Conservation (phyloP, 768 basidiomycete genomes). For the Inosperma sp. region DNA sequence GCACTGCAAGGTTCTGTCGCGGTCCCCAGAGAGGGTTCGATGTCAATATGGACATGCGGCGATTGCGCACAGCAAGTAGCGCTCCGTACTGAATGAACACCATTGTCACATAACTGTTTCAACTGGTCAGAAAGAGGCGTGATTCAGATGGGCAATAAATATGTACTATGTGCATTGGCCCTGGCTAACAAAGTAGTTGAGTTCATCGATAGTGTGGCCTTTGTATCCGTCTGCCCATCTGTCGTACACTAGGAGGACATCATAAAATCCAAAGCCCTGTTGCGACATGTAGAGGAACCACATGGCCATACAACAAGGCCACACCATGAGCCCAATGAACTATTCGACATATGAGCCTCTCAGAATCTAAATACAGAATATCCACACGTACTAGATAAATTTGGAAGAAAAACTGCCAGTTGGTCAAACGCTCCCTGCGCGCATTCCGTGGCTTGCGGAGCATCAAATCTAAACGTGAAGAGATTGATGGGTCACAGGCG, state of each 20-base stretch:
- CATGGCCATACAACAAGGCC: background rate
- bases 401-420: constrained; percentile 46
- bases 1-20: constrained; percentile 38
- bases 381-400: constrained; percentile 43
- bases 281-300: background rate
- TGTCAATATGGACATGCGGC: constrained; percentile 39
- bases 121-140: no score
- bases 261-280: background rate
- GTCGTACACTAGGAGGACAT: constrained; percentile 35
- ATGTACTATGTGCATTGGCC: constrained; percentile 46
- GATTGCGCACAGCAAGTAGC: constrained; percentile 41
- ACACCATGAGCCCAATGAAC: background rate
- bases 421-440: constrained; percentile 45
- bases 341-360: constrained; percentile 27
- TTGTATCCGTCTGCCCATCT: constrained; percentile 36
- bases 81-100: constrained; percentile 43
- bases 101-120: constrained; percentile 41
- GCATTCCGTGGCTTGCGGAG: constrained; percentile 45
- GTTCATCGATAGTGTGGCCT: constrained; percentile 26
- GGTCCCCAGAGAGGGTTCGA: constrained; percentile 46
- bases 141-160: background rate
- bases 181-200: constrained; percentile 33
- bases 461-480: constrained; percentile 35
- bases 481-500: background rate
- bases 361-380: constrained; percentile 2